Conservation (phyloP, 345 rosid genomes). For the Angophora floribunda region DNA sequence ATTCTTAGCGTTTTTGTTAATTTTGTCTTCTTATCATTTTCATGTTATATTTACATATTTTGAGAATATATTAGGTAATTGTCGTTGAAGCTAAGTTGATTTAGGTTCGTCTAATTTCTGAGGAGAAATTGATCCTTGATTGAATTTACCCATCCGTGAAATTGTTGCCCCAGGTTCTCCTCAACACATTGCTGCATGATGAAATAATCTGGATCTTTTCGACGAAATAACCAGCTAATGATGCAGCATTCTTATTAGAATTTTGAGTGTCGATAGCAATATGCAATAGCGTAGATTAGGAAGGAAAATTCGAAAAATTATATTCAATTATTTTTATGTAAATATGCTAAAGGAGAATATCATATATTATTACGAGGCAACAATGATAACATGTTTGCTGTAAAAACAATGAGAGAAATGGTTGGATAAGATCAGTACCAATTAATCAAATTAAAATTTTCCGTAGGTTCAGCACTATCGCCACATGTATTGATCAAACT, state of each 20-base stretch:
- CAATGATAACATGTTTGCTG: background rate
- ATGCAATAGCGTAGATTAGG: background rate
- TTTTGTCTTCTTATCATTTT: too few species aligned
- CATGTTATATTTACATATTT: too few species aligned
- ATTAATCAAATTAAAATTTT: background rate
- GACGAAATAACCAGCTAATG: background rate
- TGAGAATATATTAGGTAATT: too few species aligned
- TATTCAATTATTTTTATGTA: background rate
- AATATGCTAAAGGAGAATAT: background rate
- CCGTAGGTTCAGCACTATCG: fast-evolving
- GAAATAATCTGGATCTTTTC: background rate
- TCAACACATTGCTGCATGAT: background rate
- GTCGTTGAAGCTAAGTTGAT: too few species aligned
- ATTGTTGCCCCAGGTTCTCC: too few species aligned
- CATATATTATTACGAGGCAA: fast-evolving
- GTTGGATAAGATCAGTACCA: background rate
- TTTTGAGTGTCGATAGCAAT: background rate
- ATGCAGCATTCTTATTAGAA: background rate
- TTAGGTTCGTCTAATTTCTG: too few species aligned
- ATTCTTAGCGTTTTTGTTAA: too few species aligned
- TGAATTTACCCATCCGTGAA: too few species aligned
- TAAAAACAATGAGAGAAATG: background rate
- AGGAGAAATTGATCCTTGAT: too few species aligned
- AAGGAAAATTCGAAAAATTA: background rate
- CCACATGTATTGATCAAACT: background rate